Base-by-base conservation (phyloP, 257 asterid species). In the Leonotis leonurus region DNA sequence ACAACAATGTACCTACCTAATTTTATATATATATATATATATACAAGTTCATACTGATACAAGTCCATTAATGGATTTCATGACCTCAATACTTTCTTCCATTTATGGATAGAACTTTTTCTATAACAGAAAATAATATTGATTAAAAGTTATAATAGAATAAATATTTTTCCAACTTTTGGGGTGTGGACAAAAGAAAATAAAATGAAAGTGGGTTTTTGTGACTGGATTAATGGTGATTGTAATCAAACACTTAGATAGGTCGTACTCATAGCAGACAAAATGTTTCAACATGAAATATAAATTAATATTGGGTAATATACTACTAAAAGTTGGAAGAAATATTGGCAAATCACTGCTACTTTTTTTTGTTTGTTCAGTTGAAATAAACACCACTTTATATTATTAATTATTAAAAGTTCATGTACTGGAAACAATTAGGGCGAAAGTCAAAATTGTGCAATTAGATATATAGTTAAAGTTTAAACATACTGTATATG, bases 161-260 rank as follows among this genome's bases (percentile, higher is more conserved):
- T n/a, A n/a, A n/a, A n/a, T n/a, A n/a, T 56, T 62, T 67, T 33
- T 56, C 56, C 67, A 55, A 67, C 58, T 72, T 66, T 24, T 48
- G 49, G 61, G 48, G 18, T 32, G 70, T 45, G 56, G 66, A 35
- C 64, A 62, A 68, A 62, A 36, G n/a, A n/a, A n/a, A n/a, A n/a
- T n/a, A n/a, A n/a, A 20, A 56, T 56, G 11, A 40, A 71, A 61
- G 69, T 61, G 25, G 52, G 14, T 33, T 30, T 37, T 41, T 27
- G 11, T 48, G 29, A 14, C 13, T 59, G 33, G 65, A 60, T 50
- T 69, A 32, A 43, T 69, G 43, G 59, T 53, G 32, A 43, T 51
- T 40, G 69, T 8, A 55, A 53, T 53, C 17, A 53, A 41, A 35
- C 74, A 69, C 69, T 61, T 41, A 61, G 43, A 52, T 60, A 9